A percentile compares a stretch with the other conserved stretches of the same genome.
phyloP scores from a whole-genome alignment of 371 early-diverging fungal genomes.

The Sporodiniella umbellata region DNA sequence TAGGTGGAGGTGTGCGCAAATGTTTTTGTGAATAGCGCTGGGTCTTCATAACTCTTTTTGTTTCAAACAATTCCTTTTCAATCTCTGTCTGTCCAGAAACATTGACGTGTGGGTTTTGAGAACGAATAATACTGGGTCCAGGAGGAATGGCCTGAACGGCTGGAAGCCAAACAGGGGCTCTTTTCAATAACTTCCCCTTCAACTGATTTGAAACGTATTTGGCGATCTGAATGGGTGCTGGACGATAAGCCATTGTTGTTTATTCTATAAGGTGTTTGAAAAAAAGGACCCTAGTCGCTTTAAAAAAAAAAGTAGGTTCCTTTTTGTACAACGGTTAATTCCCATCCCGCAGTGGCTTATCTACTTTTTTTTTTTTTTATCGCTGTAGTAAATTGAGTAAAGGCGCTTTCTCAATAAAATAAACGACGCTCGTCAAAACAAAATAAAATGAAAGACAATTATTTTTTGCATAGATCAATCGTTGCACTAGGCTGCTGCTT shows the following conservation, averaged over 20 bases:
- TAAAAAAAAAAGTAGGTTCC: neutral
- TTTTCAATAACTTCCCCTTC: conserved; percentile 51
- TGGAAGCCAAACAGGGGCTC: conserved; percentile 61
- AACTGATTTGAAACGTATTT: conserved; percentile 49
- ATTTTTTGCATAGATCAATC: too few species aligned
- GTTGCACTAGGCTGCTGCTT: too few species aligned
- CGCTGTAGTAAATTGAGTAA: too few species aligned
- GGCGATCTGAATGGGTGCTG: conserved; percentile 37
- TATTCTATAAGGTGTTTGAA: neutral
- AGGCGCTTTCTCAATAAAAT: too few species aligned
- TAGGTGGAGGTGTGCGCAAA: conserved; percentile 48
- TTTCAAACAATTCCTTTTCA: conserved; percentile 30
- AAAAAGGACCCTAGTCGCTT: neutral
- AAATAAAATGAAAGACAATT: too few species aligned
- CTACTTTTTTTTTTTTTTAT: neutral
- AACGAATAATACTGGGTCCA: conserved; percentile 63
- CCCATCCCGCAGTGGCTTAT: neutral
- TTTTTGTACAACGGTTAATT: neutral
- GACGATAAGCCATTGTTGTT: conserved; percentile 40
- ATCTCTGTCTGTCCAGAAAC: conserved; percentile 34
- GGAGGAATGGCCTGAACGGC: conserved; percentile 60
- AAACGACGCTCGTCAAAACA: too few species aligned
- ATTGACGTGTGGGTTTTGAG: conserved; percentile 38
- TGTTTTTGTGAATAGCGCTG: conserved; percentile 51
- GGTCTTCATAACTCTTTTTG: conserved; percentile 15